Evolutionary conservation across 495 filamentous ascomycete species (phyloP), one percentile per base, ranked within the genome.

Genomic region (Xylaria acuta): DNA sequence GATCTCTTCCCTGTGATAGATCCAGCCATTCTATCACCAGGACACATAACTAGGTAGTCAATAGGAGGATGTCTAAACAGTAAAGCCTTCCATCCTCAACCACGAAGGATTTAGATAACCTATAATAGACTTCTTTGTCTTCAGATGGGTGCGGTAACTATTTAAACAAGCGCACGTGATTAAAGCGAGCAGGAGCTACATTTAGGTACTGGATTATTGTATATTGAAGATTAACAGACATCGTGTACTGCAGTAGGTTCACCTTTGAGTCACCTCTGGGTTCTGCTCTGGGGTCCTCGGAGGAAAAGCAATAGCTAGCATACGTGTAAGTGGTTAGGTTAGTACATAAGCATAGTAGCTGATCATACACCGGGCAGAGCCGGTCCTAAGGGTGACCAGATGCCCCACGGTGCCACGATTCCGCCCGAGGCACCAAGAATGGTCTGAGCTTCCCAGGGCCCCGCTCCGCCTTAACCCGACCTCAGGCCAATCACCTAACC

Each of bases 381-480:
- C 34, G 58, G 58, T 56, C 47, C n/a, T 51, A 51, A 22, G 14
- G 45, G 8, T 25, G 51, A 25, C 51, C 51, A 32, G 27, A 27
- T 25, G 22, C 51, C 45, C 45, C 45, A 8, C 45, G 45, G 45
- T 38, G 18, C 51, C 53, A 49, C 12, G 63, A 45, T 65, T 65
- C 63, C 63, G 63, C 41, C 63, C 63, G 40, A 65, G 40, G 40
- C 25, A 30, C 32, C 54, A 30, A 16, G 32, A 60, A 60, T 69
- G 67, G 67, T 54, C 67, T 69, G 67, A 69, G 67, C 67, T 69
- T 69, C 32, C n/a, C 18, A 6, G 25, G n/a, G 67, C 67, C 62
- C 67, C 67, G 67, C 54, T 69, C 67, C 67, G 67, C 54, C 67
- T 47, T n/a, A 36, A 60, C 54, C 67, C 67, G 67, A 62, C 65